Percentiles rank a stretch among this genome's conserved stretches.
Conservation (phyloP, 768 basidiomycete species). For the Russula griseocarnosa region DNA sequence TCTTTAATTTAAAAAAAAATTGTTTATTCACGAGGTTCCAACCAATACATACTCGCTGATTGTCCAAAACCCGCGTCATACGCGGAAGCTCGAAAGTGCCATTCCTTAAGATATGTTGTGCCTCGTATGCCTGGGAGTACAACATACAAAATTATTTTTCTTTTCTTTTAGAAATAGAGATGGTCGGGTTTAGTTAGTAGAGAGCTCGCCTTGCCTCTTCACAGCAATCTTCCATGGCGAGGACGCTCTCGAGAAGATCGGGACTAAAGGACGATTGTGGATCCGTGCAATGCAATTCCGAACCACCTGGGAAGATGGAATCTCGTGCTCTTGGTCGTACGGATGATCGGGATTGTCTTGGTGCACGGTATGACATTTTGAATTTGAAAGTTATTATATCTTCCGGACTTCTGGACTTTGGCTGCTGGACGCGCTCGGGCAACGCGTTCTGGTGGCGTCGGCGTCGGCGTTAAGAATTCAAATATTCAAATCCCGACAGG, state of each 20-base stretch:
- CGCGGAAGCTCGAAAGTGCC: slow-evolving; percentile 70
- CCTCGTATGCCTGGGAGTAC: slow-evolving; percentile 53
- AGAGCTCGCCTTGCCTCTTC: slow-evolving; percentile 51
- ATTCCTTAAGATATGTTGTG: slow-evolving; percentile 62
- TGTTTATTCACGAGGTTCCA: slow-evolving; percentile 12
- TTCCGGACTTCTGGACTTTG: no score
- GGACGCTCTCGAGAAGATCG: slow-evolving; percentile 69
- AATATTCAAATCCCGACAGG: slow-evolving; percentile 26
- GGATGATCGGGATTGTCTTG: slow-evolving; percentile 46
- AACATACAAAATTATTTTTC: not conserved
- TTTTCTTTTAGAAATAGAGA: not conserved
- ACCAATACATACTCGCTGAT: slow-evolving; percentile 66
- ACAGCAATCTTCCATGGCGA: slow-evolving; percentile 76
- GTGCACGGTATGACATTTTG: slow-evolving; percentile 19
- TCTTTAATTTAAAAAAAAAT: not conserved
- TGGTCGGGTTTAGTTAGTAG: no score
- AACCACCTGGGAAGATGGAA: slow-evolving; percentile 65
- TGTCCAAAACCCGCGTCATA: slow-evolving; percentile 63
- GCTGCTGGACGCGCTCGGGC: no score
- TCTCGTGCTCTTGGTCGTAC: slow-evolving; percentile 50
- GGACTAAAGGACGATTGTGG: slow-evolving; percentile 63
- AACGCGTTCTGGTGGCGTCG: slow-evolving; percentile 33
- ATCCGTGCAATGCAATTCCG: slow-evolving; percentile 63
- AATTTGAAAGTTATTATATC: no score
- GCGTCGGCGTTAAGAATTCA: slow-evolving; percentile 28